Percentiles rank a stretch among this genome's conserved stretches.
Evolutionary conservation across 2,329 filamentous ascomycete genomes (phyloP).

Genomic region (Xylogone sp.): DNA sequence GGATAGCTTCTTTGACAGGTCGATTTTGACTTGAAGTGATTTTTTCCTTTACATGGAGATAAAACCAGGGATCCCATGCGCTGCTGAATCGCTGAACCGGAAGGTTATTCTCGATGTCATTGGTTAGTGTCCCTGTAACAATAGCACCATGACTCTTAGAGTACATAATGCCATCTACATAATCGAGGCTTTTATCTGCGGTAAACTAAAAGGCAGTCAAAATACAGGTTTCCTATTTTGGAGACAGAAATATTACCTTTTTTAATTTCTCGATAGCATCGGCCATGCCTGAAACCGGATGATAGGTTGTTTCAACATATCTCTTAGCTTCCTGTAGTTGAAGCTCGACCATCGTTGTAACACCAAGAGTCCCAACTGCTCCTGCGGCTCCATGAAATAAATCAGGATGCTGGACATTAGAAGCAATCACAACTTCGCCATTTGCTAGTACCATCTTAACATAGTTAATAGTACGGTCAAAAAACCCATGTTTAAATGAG

Average conservation of each 20-base stretch:
- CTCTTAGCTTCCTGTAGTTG: conserved; percentile 47
- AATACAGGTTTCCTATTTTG: background rate
- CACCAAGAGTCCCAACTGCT: conserved; percentile 55
- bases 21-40: conserved; percentile 14
- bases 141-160: conserved; percentile 44
- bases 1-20: conserved; percentile 35
- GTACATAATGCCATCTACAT: conserved; percentile 56
- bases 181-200: conserved; percentile 38
- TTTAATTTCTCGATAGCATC: conserved; percentile 38
- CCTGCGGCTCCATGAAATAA: conserved; percentile 57
- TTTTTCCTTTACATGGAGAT: conserved; percentile 49
- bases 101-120: conserved; percentile 22
- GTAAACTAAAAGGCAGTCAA: background rate
- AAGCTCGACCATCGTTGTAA: conserved; percentile 56
- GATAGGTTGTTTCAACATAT: conserved; percentile 53
- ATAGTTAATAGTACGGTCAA: conserved; percentile 57
- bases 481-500: conserved; percentile 61
- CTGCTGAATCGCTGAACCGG: conserved; percentile 44
- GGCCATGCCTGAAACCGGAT: conserved; percentile 35
- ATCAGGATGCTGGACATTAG: conserved; percentile 41
- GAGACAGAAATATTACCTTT: conserved; percentile 14
- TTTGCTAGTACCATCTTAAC: conserved; percentile 60
- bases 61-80: conserved; percentile 59
- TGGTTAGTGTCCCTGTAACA: conserved; percentile 45
- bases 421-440: conserved; percentile 49